Percentiles rank a stretch among this genome's conserved stretches.
Evolutionary conservation across 1,284 basidiomycete genomes (phyloP).

Genomic region (Ceratobasidium sp.): DNA sequence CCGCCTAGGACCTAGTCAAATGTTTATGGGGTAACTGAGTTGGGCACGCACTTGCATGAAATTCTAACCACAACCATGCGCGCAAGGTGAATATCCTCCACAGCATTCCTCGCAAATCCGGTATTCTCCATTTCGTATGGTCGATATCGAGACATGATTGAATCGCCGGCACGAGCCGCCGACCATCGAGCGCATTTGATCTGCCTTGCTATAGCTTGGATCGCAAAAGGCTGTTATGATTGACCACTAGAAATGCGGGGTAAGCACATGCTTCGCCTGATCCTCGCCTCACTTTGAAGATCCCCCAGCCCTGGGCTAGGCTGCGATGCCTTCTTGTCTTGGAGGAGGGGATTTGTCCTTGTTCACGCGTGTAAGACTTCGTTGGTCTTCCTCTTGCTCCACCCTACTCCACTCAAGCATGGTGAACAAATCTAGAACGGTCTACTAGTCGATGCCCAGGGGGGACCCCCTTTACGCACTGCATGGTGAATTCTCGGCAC

Average conservation of each 20-base stretch:
- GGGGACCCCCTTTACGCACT: not conserved
- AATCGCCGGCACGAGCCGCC: too few relatives aligned
- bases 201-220: too few relatives aligned
- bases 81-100: too few relatives aligned
- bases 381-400: not conserved
- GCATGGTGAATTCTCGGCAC: not conserved
- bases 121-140: too few relatives aligned
- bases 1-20: not conserved
- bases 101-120: too few relatives aligned
- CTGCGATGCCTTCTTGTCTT: slow-evolving; percentile 2
- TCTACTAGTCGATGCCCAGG: too few relatives aligned
- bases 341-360: not conserved
- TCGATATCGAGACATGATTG: too few relatives aligned
- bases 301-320: slow-evolving; percentile 9
- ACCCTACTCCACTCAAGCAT: not conserved
- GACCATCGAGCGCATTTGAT: too few relatives aligned
- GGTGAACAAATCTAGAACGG: not conserved
- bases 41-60: slow-evolving; percentile 6
- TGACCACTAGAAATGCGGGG: slow-evolving; percentile 8
- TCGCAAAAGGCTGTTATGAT: too few relatives aligned
- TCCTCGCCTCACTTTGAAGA: slow-evolving; percentile 14
- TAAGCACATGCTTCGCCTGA: not conserved
- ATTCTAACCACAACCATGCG: slow-evolving; percentile 2
- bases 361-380: not conserved
- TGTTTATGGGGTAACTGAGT: slow-evolving; percentile 19